Evolutionary conservation across 2,329 filamentous ascomycete species (phyloP), one percentile per base, ranked within the genome.

Genomic region (Fusarium lateritium): DNA sequence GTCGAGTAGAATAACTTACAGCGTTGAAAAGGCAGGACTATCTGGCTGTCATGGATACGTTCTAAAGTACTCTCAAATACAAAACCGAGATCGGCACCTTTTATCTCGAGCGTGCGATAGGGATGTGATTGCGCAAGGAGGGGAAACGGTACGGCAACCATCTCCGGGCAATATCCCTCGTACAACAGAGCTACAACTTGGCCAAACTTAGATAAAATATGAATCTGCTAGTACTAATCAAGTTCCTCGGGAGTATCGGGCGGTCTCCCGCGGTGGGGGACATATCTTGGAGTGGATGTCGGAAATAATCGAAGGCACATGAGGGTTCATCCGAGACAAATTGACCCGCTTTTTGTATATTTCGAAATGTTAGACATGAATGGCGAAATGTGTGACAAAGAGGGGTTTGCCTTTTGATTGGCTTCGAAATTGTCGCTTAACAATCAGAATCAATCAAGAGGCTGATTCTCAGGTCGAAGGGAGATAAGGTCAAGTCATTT

Each of bases 261-360:
- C 34, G 5, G n/a, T 36, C 17, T 36, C 34, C 17, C 34, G 34
- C 34, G 17, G 34, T 36, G 34, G 34, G 34, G 34, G 34, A 7
- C 7, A 3, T 17, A 10, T 36, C 34, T 36, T 36, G 17, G 14
- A 36, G 34, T 36, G 34, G 34, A 17, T 36, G 34, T 36, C 17
- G 34, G 34, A 36, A 17, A 36, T 36, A 17, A 9, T 36, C 15
- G 6, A 36, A 36, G 17, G 17, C 34, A 36, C 17, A 17, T 17
- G 34, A 36, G 14, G 14, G 34, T 36, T 36, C 34, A 17, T 36
- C 34, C 14, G 34, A 36, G 34, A 17, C 17, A 17, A 36, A 15
- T 36, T 15, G 14, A 10, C 45, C 54, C 54, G 54, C 54, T 52
- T 56, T 56, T 34, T 10, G n/a, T 5, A 14, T 7, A 17, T 7